phyloP scores from a whole-genome alignment of 2,329 filamentous ascomycete genomes.

The Fusarium tanahbumbuense region DNA sequence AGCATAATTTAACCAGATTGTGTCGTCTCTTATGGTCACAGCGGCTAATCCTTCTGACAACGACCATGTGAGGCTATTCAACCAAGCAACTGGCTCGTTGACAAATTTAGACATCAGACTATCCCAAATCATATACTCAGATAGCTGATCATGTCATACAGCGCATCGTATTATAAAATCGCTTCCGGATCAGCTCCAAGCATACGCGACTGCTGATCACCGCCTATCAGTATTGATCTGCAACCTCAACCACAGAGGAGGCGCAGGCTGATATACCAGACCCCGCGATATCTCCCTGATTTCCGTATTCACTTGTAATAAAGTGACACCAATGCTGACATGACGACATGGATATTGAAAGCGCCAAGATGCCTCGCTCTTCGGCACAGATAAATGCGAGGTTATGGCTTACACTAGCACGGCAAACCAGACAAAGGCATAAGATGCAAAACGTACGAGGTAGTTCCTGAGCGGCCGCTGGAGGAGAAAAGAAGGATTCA shows the following conservation, averaged over 20 bases:
- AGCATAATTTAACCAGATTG: background rate
- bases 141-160: slow-evolving; percentile 45
- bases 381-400: slow-evolving; percentile 26
- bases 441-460: background rate
- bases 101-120: slow-evolving; percentile 63
- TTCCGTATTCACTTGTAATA: slow-evolving; percentile 32
- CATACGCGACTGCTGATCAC: slow-evolving; percentile 62
- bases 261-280: slow-evolving; percentile 25
- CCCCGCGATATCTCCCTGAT: slow-evolving; percentile 17
- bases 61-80: background rate
- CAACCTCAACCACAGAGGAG: slow-evolving; percentile 54
- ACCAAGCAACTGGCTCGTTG: slow-evolving; percentile 55
- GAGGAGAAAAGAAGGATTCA: background rate
- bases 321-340: slow-evolving; percentile 32
- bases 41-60: background rate
- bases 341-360: background rate
- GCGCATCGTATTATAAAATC: slow-evolving; percentile 76
- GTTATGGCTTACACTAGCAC: slow-evolving; percentile 4
- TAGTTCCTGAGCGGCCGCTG: background rate
- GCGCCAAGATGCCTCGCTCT: slow-evolving; percentile 5
- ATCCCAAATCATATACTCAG: background rate
- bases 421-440: background rate
- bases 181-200: slow-evolving; percentile 63
- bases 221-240: slow-evolving; percentile 71
- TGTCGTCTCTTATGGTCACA: background rate